Percentiles rank a stretch among this genome's conserved stretches.
These are phyloP conservation scores for Raphidocelis subcapitata DNA, from an alignment of 139 green algal species.

Conservation along the genomic window DNA sequence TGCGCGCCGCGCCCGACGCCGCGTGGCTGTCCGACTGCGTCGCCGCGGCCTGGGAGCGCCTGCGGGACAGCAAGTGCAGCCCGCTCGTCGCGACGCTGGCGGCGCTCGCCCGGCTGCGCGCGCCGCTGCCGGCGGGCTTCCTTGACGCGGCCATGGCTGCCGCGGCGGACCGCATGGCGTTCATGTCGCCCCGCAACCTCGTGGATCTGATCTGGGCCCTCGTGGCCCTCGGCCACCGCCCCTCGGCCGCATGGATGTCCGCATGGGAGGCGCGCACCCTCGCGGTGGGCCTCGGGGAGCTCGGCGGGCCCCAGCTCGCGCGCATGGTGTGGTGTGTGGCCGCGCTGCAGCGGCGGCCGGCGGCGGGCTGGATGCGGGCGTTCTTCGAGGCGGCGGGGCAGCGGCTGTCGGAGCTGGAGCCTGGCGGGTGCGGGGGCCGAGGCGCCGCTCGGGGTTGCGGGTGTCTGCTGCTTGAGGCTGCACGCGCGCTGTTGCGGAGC, in stretches of 20 bases:
- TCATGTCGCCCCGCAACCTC: not conserved
- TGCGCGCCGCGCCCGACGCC: not conserved
- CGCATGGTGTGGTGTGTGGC: constrained; percentile 22
- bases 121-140: constrained; percentile 3
- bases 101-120: constrained; percentile 15
- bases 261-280: constrained; percentile 9
- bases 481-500: not conserved
- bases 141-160: not conserved
- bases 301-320: not conserved
- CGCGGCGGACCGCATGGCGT: not conserved
- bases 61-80: not conserved
- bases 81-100: constrained; percentile 4
- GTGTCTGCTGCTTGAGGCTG: not conserved
- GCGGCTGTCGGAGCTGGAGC: constrained; percentile 6
- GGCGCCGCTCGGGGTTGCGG: not conserved
- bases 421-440: constrained; percentile 5
- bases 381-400: constrained; percentile 2
- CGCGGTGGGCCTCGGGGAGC: not conserved
- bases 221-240: not conserved
- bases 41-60: not conserved
- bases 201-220: constrained; percentile 24
- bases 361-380: not conserved
- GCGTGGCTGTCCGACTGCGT: not conserved
- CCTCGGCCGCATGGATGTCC: constrained; percentile 5
- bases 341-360: constrained; percentile 2